These are phyloP conservation scores for Astragalus membranaceus DNA, from an alignment of 306 rosid species.

Conservation along the genomic window DNA sequence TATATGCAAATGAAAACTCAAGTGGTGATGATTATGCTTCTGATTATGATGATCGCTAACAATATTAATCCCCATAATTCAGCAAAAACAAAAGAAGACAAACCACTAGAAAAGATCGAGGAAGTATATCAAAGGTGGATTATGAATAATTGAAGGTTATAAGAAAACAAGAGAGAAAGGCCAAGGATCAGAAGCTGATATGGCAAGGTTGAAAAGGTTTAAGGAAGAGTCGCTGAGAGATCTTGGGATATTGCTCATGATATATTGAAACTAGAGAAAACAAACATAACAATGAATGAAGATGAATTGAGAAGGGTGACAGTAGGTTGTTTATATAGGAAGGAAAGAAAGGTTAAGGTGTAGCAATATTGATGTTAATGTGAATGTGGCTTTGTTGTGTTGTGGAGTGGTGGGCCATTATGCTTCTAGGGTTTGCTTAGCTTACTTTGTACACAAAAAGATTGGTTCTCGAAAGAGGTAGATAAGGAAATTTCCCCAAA, in stretches of 20 bases:
- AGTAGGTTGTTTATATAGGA: conserved; percentile 19
- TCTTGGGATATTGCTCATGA: conserved; percentile 88
- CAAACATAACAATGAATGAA: conserved; percentile 40
- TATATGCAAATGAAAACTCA: conserved; percentile 53
- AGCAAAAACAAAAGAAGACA: neutral
- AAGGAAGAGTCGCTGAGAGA: conserved; percentile 73
- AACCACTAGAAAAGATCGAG: neutral
- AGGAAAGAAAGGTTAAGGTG: neutral
- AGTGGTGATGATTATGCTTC: neutral
- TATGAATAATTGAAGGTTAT: conserved; percentile 17
- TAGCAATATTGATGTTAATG: neutral
- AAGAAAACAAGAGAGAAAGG: conserved; percentile 67
- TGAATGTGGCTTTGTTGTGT: neutral
- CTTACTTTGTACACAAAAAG: conserved; percentile 47
- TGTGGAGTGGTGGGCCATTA: conserved; percentile 18
- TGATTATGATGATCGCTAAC: neutral
- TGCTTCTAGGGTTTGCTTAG: conserved; percentile 45
- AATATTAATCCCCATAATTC: conserved; percentile 33
- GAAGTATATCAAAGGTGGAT: neutral
- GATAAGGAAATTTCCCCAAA: neutral
- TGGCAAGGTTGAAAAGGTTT: conserved; percentile 70
- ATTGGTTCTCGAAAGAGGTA: conserved; percentile 1
- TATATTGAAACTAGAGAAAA: conserved; percentile 10
- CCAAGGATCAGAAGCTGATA: conserved; percentile 91
- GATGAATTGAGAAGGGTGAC: conserved; percentile 22